Base-by-base conservation (phyloP, 495 filamentous ascomycete genomes). In the Aspergillus leporis region DNA sequence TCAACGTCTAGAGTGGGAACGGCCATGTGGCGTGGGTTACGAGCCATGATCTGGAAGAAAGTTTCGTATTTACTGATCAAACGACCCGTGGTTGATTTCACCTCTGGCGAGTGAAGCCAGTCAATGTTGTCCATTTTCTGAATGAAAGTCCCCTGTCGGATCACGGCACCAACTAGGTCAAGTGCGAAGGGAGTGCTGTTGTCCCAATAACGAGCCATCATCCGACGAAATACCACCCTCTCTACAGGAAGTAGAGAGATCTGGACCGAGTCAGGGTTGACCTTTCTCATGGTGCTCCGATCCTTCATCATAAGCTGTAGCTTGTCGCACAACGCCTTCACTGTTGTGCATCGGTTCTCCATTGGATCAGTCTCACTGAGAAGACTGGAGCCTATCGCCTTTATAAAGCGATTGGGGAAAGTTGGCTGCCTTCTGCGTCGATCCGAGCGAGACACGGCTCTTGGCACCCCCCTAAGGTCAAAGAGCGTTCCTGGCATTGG, bases 1-100 rank as follows among this genome's bases (percentile, higher is more conserved):
- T 96, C 92, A n/a, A 96, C 83, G 60, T 96, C 92, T 2, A 96
- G 77, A 13, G 92, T 96, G 3, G 92, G 92, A 0, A 96, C 90
- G 0, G 83, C 85, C 41, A 84, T 78, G 13, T 83, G 67, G 1
- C 65, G 58, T 0, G 83, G 80, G 64, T 90, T 71, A 1, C 57
- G 46, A 0, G 65, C 64, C 71, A 96, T 90, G 61, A 96, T 87
- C 0, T 56, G 19, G 34, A 91, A 78, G 75, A 92, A 96, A 12
- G 86, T 78, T 14, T 62, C 46, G 67, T 95, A 96, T 66, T 93
- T 93, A 2, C 59, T 71, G 21, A 91, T 73, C 0, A 91, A 77
- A 0, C 90, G 83, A 1, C 56, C 36, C 82, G 93, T 90, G 2
- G 90, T 95, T 4, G 81, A 74, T 0, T 59, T 63, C 4, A 86